Evolutionary conservation across 129 eudicot species (phyloP).

Genomic region (sunflower (Helianthus annuus)): HanXRQr2.0-SUNRISE NC_035442.2:168593109-168593608

Average conservation of each 20-base stretch:
- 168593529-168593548: too few species aligned
- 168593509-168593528: too few species aligned
- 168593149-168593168: conserved; percentile 38
- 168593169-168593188: conserved; percentile 28
- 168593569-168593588: too few species aligned
- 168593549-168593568: too few species aligned
- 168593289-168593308: too few species aligned
- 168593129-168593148: conserved; percentile 36
- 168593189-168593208: conserved; percentile 29
- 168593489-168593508: too few species aligned
- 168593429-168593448: too few species aligned
- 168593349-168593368: conserved; percentile 12
- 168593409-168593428: too few species aligned
- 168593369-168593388: not conserved
- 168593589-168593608: too few species aligned
- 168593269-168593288: conserved; percentile 79
- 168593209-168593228: conserved; percentile 21
- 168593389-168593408: not conserved
- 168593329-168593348: conserved; percentile 17
- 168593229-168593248: conserved; percentile 44
- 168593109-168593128: conserved; percentile 25
- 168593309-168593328: conserved; percentile 18
- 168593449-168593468: too few species aligned
- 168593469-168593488: too few species aligned
- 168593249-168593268: conserved; percentile 63